phyloP scores from a whole-genome alignment of 2,329 filamentous ascomycete genomes.

The Scedosporium aurantiacum region DNA sequence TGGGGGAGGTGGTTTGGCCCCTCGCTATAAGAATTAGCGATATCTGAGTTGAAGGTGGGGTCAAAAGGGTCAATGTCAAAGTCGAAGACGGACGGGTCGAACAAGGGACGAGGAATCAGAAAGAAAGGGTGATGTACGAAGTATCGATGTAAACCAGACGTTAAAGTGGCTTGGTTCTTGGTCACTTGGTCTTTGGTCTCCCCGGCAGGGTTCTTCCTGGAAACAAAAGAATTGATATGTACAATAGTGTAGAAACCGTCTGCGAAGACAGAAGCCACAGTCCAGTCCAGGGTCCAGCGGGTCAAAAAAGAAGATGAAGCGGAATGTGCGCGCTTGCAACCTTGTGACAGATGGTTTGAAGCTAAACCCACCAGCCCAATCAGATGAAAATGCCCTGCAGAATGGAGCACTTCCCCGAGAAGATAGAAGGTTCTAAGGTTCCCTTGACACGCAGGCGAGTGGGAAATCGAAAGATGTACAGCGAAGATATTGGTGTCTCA shows the following conservation, averaged over 20 bases:
- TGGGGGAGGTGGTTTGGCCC: neutral
- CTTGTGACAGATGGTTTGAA: neutral
- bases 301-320: neutral
- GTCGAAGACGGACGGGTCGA: neutral
- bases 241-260: neutral
- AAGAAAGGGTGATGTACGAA: too few relatives aligned
- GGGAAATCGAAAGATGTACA: neutral
- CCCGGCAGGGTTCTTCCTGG: too few relatives aligned
- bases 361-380: neutral
- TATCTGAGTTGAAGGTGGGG: neutral
- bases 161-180: too few relatives aligned
- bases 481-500: neutral
- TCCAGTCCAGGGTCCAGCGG: neutral
- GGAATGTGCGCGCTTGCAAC: neutral
- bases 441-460: too few relatives aligned
- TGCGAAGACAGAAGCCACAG: neutral
- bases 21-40: constrained; percentile 4
- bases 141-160: too few relatives aligned
- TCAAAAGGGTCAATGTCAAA: neutral
- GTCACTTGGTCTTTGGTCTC: too few relatives aligned
- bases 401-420: neutral
- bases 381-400: neutral
- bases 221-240: too few relatives aligned
- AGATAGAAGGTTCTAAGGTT: too few relatives aligned
- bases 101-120: too few relatives aligned